Base-by-base conservation (phyloP, 768 basidiomycete species). In the Scleroderma bovista region DNA sequence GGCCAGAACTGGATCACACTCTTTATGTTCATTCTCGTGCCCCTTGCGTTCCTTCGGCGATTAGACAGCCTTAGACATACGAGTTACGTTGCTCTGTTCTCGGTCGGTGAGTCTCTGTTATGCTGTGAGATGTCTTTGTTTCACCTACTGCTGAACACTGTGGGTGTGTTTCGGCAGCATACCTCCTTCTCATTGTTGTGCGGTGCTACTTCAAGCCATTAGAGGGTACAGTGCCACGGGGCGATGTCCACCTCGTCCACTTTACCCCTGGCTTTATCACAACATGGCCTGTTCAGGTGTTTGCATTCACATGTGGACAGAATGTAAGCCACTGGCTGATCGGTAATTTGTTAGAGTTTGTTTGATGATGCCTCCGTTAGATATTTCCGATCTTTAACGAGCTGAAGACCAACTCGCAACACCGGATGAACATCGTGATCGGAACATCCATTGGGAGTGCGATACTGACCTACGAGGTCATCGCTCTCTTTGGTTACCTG, bases 351-450 rank as follows among this genome's bases (percentile, higher is more conserved):
- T 22, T 29, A 29, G 5, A 29, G 39, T 26, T 31, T 26, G 20
- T 10, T 17, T 48, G 48, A 54, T 55, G 53, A 54, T 55, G 53
- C 51, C 20, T 13, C 31, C 39, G 23, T 12, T 56, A 98, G 90
- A 70, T 98, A 16, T 96, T 97, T 69, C 90, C 93, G 2, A 83
- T 96, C 46, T 95, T 85, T 71, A 97, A 97, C 64, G 95, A 98
- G 68, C 75, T 98, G 31, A 77, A 77, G 57, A 72, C 70, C 26
- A 96, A 95, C 63, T 80, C 83, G 2, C 94, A 96, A 64, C 59
- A 68, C 40, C 80, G 89, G 33, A 83, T 98, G 80, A 95, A 96
- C 65, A 72, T 76, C n/a, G 78, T 97, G 53, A 88, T 97, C 44
- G 84, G 84, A 10, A 74, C 85, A 0, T 88, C 93, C 6, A 93